Conservation (phyloP, 106 monocot genomes). For the Iris macrosiphon region DNA sequence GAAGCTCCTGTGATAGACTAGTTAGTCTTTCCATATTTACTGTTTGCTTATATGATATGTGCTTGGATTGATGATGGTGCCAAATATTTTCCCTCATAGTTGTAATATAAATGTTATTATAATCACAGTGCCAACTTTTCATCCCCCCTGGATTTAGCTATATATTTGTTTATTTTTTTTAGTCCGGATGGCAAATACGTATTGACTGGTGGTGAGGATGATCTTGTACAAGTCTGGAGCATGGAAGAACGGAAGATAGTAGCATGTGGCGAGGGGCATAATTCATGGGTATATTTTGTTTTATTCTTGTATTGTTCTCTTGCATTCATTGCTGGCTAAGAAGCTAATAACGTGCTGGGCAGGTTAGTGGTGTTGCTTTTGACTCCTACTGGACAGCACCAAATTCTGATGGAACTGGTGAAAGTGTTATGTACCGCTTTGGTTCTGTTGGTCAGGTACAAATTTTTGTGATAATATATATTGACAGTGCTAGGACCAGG, state of each 20-base stretch:
- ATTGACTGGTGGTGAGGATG: conserved; percentile 90
- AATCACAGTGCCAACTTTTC: too few relatives aligned
- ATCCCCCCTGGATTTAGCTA: too few relatives aligned
- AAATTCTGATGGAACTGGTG: conserved; percentile 64
- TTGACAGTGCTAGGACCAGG: too few relatives aligned
- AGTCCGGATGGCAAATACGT: conserved; percentile 85
- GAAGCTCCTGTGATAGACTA: too few relatives aligned
- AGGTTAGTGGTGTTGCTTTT: conserved; percentile 98
- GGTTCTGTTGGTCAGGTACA: conserved; percentile 91
- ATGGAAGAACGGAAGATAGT: conserved; percentile 83
- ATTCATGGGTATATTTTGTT: conserved; percentile 63
- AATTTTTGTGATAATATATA: too few relatives aligned
- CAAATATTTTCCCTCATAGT: too few relatives aligned
- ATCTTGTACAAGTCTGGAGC: conserved; percentile 96
- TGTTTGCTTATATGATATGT: too few relatives aligned
- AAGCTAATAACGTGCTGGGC: conserved; percentile 12
- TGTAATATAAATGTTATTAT: too few relatives aligned
- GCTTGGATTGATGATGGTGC: too few relatives aligned
- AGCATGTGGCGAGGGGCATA: conserved; percentile 96
- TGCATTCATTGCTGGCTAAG: background rate
- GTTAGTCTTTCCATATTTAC: too few relatives aligned
- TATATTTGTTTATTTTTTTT: too few relatives aligned
- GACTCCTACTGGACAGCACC: conserved; percentile 87
- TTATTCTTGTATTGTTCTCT: background rate
- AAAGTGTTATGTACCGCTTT: conserved; percentile 81